A percentile compares a stretch with the other conserved stretches of the same genome.
Evolutionary conservation across 140 eudicot species (phyloP).

Genomic region (Senecio squalidus): DNA sequence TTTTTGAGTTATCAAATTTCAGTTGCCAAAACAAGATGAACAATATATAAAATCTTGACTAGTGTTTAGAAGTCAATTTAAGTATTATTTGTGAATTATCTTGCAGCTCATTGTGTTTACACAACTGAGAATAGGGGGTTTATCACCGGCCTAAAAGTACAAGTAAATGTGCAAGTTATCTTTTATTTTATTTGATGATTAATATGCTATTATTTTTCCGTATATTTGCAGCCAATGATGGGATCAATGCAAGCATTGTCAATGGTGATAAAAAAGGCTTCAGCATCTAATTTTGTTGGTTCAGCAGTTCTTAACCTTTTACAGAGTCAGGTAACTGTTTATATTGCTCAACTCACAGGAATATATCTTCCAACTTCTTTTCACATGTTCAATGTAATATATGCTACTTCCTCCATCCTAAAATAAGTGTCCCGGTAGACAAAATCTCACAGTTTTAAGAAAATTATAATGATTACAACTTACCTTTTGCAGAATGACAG

Average conservation of each 20-base stretch:
- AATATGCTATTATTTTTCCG: background rate
- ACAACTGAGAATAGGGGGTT: background rate
- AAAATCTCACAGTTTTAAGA: too few relatives aligned
- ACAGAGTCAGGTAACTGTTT: constrained; percentile 72
- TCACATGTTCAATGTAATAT: background rate
- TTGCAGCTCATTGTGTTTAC: constrained; percentile 3
- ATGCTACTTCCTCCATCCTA: too few relatives aligned
- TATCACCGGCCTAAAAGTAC: background rate
- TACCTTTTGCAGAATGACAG: too few relatives aligned
- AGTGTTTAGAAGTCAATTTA: background rate
- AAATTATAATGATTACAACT: too few relatives aligned
- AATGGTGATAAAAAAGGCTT: constrained; percentile 67
- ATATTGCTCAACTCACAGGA: background rate
- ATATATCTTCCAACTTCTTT: background rate
- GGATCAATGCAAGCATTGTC: constrained; percentile 84
- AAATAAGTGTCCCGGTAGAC: too few relatives aligned
- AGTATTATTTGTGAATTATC: background rate
- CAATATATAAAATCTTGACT: background rate
- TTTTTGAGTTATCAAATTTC: background rate
- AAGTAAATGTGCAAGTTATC: background rate
- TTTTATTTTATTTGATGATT: background rate
- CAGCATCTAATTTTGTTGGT: constrained; percentile 56
- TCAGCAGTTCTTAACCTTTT: constrained; percentile 91
- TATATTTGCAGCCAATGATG: constrained; percentile 84
- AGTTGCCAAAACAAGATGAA: background rate